Conservation (phyloP, 208 protist species). For the Crithidia bombi region DNA sequence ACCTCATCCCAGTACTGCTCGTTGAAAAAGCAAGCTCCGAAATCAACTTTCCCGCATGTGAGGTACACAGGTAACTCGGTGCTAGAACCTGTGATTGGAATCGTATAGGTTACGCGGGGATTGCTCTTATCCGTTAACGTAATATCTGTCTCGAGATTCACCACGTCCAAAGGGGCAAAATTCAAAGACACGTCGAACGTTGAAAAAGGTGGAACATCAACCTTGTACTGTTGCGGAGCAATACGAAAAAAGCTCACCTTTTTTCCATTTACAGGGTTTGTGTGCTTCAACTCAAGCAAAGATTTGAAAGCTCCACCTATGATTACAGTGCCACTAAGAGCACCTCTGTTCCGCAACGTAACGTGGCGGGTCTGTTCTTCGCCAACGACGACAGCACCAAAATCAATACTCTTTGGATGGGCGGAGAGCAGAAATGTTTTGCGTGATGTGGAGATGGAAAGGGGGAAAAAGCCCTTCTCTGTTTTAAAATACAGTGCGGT, state of each 20-base stretch:
- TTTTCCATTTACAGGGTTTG: conserved; percentile 38
- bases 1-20: conserved; percentile 75
- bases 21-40: conserved; percentile 81
- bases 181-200: conserved; percentile 42
- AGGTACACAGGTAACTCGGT: conserved; percentile 80
- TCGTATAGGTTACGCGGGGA: conserved; percentile 15
- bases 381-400: conserved; percentile 79
- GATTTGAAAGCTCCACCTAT: conserved; percentile 72
- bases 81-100: conserved; percentile 49
- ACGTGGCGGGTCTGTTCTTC: conserved; percentile 55
- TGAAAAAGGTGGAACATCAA: conserved; percentile 60
- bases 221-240: conserved; percentile 48
- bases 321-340: conserved; percentile 53
- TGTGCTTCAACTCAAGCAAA: conserved; percentile 54
- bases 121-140: conserved; percentile 57
- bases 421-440: conserved; percentile 57
- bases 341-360: conserved; percentile 74
- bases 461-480: conserved; percentile 63
- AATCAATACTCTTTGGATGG: conserved; percentile 54
- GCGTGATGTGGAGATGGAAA: conserved; percentile 59
- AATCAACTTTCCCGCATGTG: conserved; percentile 56
- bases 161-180: conserved; percentile 54
- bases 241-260: conserved; percentile 50
- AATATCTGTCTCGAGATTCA: conserved; percentile 47
- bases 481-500: conserved; percentile 65